A percentile compares a stretch with the other conserved stretches of the same genome.
Evolutionary conservation across 441 rosid species (phyloP).

Genomic region (Geranium incanum): DNA sequence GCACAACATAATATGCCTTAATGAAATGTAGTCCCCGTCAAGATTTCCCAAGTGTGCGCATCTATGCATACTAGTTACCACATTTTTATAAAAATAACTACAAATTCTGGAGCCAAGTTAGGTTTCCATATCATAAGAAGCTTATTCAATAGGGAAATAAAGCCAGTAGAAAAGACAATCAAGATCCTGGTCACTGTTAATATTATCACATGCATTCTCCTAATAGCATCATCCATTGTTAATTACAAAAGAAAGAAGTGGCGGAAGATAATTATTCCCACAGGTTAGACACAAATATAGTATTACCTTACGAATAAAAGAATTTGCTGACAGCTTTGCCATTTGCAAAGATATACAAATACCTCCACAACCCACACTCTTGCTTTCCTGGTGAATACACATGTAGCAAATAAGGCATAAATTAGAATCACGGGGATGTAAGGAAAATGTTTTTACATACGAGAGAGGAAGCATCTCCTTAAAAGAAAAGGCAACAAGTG

Average conservation of each 20-base stretch:
- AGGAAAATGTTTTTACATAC: too few relatives aligned
- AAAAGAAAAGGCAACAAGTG: too few relatives aligned
- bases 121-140: constrained; percentile 12
- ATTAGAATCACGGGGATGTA: background rate
- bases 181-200: background rate
- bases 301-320: constrained; percentile 63
- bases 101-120: constrained; percentile 6
- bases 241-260: constrained; percentile 15
- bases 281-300: background rate
- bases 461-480: too few relatives aligned
- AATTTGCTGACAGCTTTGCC: constrained; percentile 48
- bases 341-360: constrained; percentile 32
- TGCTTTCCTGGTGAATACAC: constrained; percentile 31
- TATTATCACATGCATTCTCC: background rate
- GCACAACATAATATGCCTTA: background rate
- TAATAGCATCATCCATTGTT: background rate
- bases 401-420: constrained; percentile 8
- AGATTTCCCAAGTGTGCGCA: constrained; percentile 20
- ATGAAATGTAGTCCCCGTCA: background rate
- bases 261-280: background rate
- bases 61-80: constrained; percentile 17
- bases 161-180: background rate
- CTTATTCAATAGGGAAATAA: constrained; percentile 10
- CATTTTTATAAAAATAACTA: background rate
- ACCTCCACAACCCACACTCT: constrained; percentile 33